Conservation (phyloP, 352 stramenopile species). For the Globisporangium yorkense region DNA sequence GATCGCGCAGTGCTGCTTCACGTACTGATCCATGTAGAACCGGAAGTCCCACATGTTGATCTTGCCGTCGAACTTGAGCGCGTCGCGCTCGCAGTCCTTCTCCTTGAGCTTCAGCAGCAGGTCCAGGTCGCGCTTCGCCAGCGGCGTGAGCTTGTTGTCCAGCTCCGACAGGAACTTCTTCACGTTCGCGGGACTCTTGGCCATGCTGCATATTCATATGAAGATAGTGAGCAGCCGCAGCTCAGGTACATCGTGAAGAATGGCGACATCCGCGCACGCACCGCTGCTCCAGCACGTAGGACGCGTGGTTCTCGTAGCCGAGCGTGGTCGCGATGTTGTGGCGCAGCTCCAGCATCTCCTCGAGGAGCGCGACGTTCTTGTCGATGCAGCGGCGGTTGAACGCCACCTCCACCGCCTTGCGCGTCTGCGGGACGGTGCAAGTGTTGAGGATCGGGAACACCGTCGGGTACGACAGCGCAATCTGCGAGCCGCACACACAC, state of each 20-base stretch:
- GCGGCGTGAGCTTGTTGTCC: conserved; percentile 67
- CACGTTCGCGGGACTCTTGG: conserved; percentile 47
- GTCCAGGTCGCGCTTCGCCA: conserved; percentile 73
- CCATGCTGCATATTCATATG: conserved; percentile 38
- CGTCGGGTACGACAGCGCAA: conserved; percentile 85
- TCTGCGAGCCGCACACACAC: conserved; percentile 14
- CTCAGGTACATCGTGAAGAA: conserved; percentile 3
- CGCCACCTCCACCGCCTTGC: conserved; percentile 69
- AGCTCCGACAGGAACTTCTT: conserved; percentile 70
- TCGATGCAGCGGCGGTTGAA: conserved; percentile 84
- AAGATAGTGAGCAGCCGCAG: too few relatives aligned
- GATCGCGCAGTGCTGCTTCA: conserved; percentile 86
- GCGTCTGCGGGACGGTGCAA: conserved; percentile 79
- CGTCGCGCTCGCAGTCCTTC: conserved; percentile 43
- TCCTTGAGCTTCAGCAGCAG: conserved; percentile 70
- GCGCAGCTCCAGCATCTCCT: conserved; percentile 77
- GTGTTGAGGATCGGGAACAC: conserved; percentile 88
- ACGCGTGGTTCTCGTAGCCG: conserved; percentile 80
- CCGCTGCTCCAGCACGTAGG: conserved; percentile 80
- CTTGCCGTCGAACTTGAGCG: conserved; percentile 71
- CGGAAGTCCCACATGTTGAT: conserved; percentile 90
- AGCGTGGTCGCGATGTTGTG: conserved; percentile 69
- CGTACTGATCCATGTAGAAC: conserved; percentile 87
- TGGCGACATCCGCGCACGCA: conserved; percentile 19
- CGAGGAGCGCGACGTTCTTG: conserved; percentile 75